A percentile compares a stretch with the other conserved stretches of the same genome.
phyloP scores from a whole-genome alignment of 495 filamentous ascomycete species.

The Trichoderma orchidacearum region DNA sequence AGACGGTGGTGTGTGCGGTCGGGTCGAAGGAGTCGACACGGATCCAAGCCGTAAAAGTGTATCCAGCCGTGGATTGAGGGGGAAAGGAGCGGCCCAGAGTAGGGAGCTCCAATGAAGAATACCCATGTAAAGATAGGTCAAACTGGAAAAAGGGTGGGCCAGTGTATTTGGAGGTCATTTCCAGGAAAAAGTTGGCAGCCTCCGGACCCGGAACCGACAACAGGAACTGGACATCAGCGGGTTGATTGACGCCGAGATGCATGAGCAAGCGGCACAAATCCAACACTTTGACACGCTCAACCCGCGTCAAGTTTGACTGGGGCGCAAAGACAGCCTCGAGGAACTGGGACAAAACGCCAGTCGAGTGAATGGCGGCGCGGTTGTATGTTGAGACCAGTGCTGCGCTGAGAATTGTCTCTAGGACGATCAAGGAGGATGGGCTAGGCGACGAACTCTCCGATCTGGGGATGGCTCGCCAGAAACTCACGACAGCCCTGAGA shows the following conservation, averaged over 20 bases:
- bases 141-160: conserved; percentile 82
- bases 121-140: conserved; percentile 78
- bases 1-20: conserved; percentile 81
- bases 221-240: conserved; percentile 69
- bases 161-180: conserved; percentile 55
- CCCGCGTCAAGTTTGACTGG: conserved; percentile 26
- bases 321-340: conserved; percentile 50
- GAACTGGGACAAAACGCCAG: conserved; percentile 59
- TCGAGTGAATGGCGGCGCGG: conserved; percentile 60
- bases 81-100: conserved; percentile 75
- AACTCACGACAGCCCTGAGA: conserved; percentile 47
- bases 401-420: conserved; percentile 39
- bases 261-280: conserved; percentile 45
- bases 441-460: conserved; percentile 22
- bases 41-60: conserved; percentile 82
- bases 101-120: conserved; percentile 75
- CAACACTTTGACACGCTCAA: conserved; percentile 44
- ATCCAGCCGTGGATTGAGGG: conserved; percentile 54
- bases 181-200: conserved; percentile 59
- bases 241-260: conserved; percentile 53
- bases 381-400: conserved; percentile 55
- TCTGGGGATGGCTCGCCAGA: conserved; percentile 48
- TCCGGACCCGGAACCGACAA: conserved; percentile 48
- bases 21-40: conserved; percentile 75
- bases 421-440: conserved; percentile 43